Conservation (phyloP, 495 filamentous ascomycete species). For the Trichoderma gamsii region DNA sequence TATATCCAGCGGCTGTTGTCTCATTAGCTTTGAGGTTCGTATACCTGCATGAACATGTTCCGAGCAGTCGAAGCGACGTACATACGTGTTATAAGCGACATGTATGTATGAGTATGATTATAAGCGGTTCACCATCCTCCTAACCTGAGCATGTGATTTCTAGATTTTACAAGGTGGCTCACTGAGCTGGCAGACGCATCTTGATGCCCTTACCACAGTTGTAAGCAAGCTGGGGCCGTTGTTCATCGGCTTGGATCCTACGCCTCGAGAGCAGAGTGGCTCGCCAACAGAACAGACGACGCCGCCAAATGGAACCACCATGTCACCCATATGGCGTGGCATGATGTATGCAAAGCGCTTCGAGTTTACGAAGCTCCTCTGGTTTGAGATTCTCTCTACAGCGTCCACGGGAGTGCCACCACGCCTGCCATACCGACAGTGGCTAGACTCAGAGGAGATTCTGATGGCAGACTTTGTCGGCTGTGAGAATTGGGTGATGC, state of each 20-base stretch:
- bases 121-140: background rate
- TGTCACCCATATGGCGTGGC: background rate
- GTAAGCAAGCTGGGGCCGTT: background rate
- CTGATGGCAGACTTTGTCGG: conserved; percentile 8
- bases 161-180: conserved; percentile 5
- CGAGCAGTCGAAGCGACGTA: too few relatives aligned
- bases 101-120: background rate
- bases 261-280: background rate
- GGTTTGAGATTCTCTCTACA: conserved; percentile 4
- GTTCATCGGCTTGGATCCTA: background rate
- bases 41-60: background rate
- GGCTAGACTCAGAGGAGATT: conserved; percentile 4
- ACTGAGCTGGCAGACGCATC: background rate
- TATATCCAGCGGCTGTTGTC: conserved; percentile 9
- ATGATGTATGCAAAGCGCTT: conserved; percentile 1
- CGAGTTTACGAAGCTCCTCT: background rate
- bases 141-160: background rate
- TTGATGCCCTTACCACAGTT: conserved; percentile 3
- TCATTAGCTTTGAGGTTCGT: conserved; percentile 7
- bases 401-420: background rate
- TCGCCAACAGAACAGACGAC: background rate
- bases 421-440: background rate
- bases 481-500: conserved; percentile 6
- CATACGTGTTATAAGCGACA: background rate
- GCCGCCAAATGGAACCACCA: background rate